Evolutionary conservation across 2,329 filamentous ascomycete species (phyloP), one percentile per base, ranked within the genome.

Genomic region (Conoideocrella luteorostrata): DNA sequence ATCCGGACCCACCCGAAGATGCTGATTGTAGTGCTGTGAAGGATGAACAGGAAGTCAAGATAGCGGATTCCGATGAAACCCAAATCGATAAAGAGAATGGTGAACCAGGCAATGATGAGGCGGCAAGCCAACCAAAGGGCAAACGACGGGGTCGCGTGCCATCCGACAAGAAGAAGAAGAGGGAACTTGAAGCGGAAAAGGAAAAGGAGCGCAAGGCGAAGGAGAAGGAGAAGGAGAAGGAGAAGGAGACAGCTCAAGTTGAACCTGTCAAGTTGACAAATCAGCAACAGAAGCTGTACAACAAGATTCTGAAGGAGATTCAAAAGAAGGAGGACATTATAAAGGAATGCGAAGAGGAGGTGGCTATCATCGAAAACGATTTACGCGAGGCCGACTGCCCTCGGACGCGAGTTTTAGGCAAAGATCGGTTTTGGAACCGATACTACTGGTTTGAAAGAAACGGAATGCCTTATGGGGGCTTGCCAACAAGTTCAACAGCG

Each of bases 361-460:
- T 98, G 50, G 81, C 81, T 4, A 77, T 84, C 24, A 79, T 95
- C 41, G 91, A 97, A 55, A 90, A 94, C 56, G 90, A 97, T 60
- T 74, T 98, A 36, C 86, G 93, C 41, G 91, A 97, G 65, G 89
- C 90, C 32, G 88, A 96, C 63, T 95, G 91, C 56, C 88, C 90
- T 28, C 84, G 93, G 49, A 95, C 90, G 15, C 83, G 88, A 50
- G 82, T 91, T 15, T 74, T 98, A 21, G 93, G 93, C 47, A 91
- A 93, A 62, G 93, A 98, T 65, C 82, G 93, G 35, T 98, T 95
- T 72, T 95, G 91, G 82, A 97, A 98, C 65, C 81, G 91, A 43
- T 98, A 97, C 66, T 97, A 94, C 72, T 98, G 93, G 91, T 96
- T 97, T 62, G 93, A 98, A 66, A 84, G 91, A 50, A 98, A 97